Evolutionary conservation across 495 filamentous ascomycete species (phyloP).

Genomic region (Penicillium paradoxum): DNA sequence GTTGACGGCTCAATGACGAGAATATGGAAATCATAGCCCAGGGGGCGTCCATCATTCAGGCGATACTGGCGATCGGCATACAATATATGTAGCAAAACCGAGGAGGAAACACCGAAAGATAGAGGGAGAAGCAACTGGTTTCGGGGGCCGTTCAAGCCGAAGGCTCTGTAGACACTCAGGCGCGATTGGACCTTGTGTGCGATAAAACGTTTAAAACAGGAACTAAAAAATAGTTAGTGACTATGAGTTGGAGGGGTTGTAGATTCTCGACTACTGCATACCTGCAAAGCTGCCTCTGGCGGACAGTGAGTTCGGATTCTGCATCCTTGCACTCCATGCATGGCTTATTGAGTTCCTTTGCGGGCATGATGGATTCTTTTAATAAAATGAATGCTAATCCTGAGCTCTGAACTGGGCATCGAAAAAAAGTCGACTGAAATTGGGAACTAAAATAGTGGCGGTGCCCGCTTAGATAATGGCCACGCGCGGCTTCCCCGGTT

Average conservation of each 20-base stretch:
- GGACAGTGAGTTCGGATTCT: slow-evolving; percentile 35
- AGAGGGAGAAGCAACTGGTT: slow-evolving; percentile 68
- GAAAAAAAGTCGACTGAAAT: slow-evolving; percentile 6
- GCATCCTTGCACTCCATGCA: slow-evolving; percentile 42
- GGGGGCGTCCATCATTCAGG: slow-evolving; percentile 30
- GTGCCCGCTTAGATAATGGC: slow-evolving; percentile 30
- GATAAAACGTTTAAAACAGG: slow-evolving; percentile 74
- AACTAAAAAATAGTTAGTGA: slow-evolving; percentile 38
- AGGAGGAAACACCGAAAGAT: slow-evolving; percentile 79
- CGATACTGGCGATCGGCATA: slow-evolving; percentile 60
- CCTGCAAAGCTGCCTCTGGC: slow-evolving; percentile 45
- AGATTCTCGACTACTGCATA: slow-evolving; percentile 20
- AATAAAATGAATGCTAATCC: not conserved
- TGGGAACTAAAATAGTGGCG: slow-evolving; percentile 9
- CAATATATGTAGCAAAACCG: slow-evolving; percentile 71
- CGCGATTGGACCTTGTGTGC: slow-evolving; percentile 71
- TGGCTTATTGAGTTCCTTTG: slow-evolving; percentile 26
- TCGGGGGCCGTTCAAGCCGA: slow-evolving; percentile 31
- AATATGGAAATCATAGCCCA: slow-evolving; percentile 61
- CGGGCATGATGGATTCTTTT: slow-evolving; percentile 30
- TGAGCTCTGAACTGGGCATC: not conserved
- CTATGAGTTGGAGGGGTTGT: slow-evolving; percentile 5
- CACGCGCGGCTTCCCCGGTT: slow-evolving; percentile 34
- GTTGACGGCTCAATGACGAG: slow-evolving; percentile 59
- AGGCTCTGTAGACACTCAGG: slow-evolving; percentile 54